Base-by-base conservation (phyloP, 176 grass and related monocot genomes). In the Avena atlantica region DNA sequence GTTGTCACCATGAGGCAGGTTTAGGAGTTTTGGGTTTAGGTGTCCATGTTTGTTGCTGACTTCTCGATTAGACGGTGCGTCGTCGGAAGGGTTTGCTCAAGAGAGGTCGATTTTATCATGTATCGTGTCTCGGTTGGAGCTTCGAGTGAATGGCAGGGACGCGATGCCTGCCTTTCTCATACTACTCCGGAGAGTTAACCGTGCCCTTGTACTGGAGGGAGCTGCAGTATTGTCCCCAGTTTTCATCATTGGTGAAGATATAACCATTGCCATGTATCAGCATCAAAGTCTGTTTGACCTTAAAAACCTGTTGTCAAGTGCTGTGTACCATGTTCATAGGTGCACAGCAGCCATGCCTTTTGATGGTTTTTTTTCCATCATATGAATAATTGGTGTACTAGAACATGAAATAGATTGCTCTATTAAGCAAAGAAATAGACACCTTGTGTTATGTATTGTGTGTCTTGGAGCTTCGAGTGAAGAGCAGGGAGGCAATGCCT, bases 131-230 rank as follows among this genome's bases (percentile, higher is more conserved):
- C 5, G 40, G 36, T 13, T 21, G 76, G 89, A 91, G 89, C 82
- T 88, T 88, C 89, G 44, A 91, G 90, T 91, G 86, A 88, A 91
- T 78, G 82, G 90, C 4, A 13, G 79, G 90, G 40, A 76, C 69
- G 77, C 53, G 2, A 61, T 88, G 90, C 82, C 78, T 70, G 90
- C 90, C 86, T 81, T 88, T 91, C 78, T 91, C 90, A 88, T 91
- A 71, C 10, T 10, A 77, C 86, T 91, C 90, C 86, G 14, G 36
- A 91, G 51, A 88, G 86, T 91, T 63, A 53, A 81, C 10, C 9
- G 16, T 23, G 76, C 68, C 85, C 76, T 52, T 81, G 29, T n/a
- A 4, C 17, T 55, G 77, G 76, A 77, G 37, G 63, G 69, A 76
- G 77, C 62, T 44, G 42, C 27, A 23, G 75, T 6, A 62, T 14